These are phyloP conservation scores for Camellia lanceoleosa DNA, from an alignment of 148 eudicot genomes.

Conservation along the genomic window DNA sequence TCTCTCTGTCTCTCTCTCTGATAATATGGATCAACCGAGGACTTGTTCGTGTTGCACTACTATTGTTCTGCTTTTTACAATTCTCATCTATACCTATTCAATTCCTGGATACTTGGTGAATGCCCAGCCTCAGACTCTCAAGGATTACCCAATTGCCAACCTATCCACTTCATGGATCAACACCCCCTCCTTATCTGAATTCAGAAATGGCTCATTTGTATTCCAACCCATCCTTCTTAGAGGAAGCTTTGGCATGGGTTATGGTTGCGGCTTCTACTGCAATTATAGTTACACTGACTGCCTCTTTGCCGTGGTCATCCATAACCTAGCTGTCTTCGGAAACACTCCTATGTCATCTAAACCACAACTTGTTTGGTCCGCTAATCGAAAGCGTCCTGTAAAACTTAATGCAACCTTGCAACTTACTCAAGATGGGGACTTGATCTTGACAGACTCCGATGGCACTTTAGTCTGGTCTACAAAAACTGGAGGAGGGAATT, in stretches of 20 bases:
- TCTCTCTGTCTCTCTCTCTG: too few relatives aligned
- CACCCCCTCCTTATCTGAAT: too few relatives aligned
- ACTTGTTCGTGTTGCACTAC: too few relatives aligned
- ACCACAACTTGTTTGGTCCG: constrained; percentile 19
- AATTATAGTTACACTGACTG: not conserved
- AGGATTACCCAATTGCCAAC: too few relatives aligned
- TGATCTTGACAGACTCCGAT: constrained; percentile 23
- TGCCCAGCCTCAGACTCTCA: too few relatives aligned
- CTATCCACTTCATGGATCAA: too few relatives aligned
- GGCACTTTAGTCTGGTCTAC: constrained; percentile 28
- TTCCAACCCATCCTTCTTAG: not conserved
- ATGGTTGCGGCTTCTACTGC: not conserved
- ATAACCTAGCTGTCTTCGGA: too few relatives aligned
- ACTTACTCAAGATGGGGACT: constrained; percentile 24
- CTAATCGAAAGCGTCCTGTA: constrained; percentile 27
- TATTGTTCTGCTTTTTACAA: too few relatives aligned
- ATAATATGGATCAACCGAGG: too few relatives aligned
- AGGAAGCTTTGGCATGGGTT: not conserved
- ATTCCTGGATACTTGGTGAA: too few relatives aligned
- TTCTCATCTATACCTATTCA: too few relatives aligned
- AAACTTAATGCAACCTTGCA: constrained; percentile 7
- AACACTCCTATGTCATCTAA: rapidly evolving
- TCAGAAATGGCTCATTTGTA: too few relatives aligned
- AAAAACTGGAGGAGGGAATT: constrained; percentile 16
- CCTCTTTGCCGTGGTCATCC: not conserved